These are phyloP conservation scores for Brettanomyces anomalus DNA, from an alignment of 805 yeast genomes.

Conservation along the genomic window DNA sequence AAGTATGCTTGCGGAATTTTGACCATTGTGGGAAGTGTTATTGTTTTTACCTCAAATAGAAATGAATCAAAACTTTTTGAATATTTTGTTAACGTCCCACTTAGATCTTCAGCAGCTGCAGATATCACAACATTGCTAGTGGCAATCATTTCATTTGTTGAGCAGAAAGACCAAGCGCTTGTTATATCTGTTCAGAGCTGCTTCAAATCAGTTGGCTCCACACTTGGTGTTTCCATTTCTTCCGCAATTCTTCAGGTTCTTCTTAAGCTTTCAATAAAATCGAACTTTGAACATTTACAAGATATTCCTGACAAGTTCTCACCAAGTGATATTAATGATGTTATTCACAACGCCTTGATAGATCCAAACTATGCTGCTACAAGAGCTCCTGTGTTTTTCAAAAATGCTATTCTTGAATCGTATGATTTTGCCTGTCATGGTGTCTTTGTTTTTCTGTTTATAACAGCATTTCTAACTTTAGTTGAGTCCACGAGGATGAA, in stretches of 20 bases:
- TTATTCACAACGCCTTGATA: constrained; percentile 11
- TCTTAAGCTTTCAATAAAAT: constrained; percentile 7
- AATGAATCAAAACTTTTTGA: constrained; percentile 26
- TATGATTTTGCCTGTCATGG: constrained; percentile 45
- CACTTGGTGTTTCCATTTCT: constrained; percentile 42
- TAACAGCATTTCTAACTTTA: constrained; percentile 7
- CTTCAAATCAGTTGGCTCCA: constrained; percentile 47
- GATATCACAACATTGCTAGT: constrained; percentile 63
- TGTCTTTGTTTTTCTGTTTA: constrained; percentile 36
- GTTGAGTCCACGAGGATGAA: not conserved
- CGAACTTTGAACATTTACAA: constrained; percentile 9
- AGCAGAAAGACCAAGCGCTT: constrained; percentile 63
- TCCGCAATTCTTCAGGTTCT: constrained; percentile 35
- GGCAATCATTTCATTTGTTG: constrained; percentile 71
- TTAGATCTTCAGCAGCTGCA: constrained; percentile 60
- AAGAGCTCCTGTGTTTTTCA: constrained; percentile 22
- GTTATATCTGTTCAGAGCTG: constrained; percentile 86
- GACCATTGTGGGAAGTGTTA: constrained; percentile 39
- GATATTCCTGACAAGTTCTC: constrained; percentile 14
- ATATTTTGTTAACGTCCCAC: constrained; percentile 36
- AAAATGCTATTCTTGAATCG: constrained; percentile 35
- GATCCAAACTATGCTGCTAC: constrained; percentile 19
- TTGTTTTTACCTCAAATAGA: constrained; percentile 20
- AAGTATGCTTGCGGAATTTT: constrained; percentile 28
- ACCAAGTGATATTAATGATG: constrained; percentile 5